Evolutionary conservation across 2,329 filamentous ascomycete species (phyloP).

Genomic region (Pseudofabraea citricarpa): DNA sequence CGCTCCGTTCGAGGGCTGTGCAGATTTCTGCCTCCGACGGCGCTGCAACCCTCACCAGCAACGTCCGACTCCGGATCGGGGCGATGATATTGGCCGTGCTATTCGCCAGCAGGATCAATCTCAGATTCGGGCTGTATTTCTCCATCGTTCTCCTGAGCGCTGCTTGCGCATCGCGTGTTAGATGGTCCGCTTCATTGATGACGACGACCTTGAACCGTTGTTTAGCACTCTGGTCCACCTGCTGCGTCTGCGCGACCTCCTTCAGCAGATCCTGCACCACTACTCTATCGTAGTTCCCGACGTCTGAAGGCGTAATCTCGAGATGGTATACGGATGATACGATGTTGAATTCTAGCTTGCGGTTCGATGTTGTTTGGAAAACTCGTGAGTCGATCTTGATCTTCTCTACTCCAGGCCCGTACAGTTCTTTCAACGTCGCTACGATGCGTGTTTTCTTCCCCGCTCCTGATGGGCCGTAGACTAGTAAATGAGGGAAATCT

Average conservation of each 20-base stretch:
- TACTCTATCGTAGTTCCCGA: slow-evolving; percentile 93
- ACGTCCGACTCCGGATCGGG: slow-evolving; percentile 87
- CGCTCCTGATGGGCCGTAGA: slow-evolving; percentile 93
- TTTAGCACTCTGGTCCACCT: slow-evolving; percentile 87
- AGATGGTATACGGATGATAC: slow-evolving; percentile 96
- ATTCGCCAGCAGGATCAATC: slow-evolving; percentile 88
- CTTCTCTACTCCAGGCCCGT: slow-evolving; percentile 95
- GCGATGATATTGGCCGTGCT: slow-evolving; percentile 98
- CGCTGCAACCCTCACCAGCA: slow-evolving; percentile 87
- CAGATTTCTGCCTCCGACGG: slow-evolving; percentile 84
- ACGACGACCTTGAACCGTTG: slow-evolving; percentile 98
- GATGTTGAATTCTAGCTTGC: slow-evolving; percentile 99
- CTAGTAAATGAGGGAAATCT: slow-evolving; percentile 95
- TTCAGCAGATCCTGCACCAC: slow-evolving; percentile 95
- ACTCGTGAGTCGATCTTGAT: slow-evolving; percentile 98
- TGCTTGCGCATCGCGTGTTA: slow-evolving; percentile 91
- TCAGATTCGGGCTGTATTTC: slow-evolving; percentile 94
- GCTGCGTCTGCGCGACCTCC: slow-evolving; percentile 97
- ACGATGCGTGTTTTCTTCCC: slow-evolving; percentile 98
- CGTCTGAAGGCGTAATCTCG: slow-evolving; percentile 95
- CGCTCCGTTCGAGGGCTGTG: slow-evolving; percentile 62
- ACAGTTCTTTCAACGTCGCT: slow-evolving; percentile 90
- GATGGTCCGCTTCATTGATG: slow-evolving; percentile 96
- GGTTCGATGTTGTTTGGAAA: slow-evolving; percentile 92
- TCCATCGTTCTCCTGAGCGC: slow-evolving; percentile 96